Percentiles rank a stretch among this genome's conserved stretches.
Evolutionary conservation across 495 filamentous ascomycete genomes (phyloP).

Genomic region (Daldinia grandis): DNA sequence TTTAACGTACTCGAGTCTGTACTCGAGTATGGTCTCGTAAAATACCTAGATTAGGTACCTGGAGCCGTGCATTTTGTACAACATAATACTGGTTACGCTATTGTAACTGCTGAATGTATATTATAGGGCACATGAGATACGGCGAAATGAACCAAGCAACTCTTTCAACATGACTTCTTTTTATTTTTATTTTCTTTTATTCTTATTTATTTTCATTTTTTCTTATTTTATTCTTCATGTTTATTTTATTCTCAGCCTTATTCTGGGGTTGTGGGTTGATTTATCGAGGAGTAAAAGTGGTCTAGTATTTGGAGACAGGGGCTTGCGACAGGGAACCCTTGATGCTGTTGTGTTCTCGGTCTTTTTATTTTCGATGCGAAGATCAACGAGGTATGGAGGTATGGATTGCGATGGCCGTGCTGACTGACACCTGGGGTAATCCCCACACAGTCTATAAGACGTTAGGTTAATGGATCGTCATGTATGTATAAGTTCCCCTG

Average conservation of each 20-base stretch:
- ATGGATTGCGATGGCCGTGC: neutral
- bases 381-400: constrained; percentile 2
- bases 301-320: neutral
- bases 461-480: neutral
- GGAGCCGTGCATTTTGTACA: constrained; percentile 7
- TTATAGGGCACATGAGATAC: constrained; percentile 19
- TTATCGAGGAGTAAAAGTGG: neutral
- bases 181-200: neutral
- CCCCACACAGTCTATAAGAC: constrained; percentile 8
- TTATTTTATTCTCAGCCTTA: neutral
- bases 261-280: neutral
- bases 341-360: neutral
- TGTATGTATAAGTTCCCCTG: neutral
- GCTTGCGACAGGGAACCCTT: neutral
- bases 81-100: constrained; percentile 8
- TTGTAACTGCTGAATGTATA: constrained; percentile 6
- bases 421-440: constrained; percentile 3
- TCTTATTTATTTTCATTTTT: neutral
- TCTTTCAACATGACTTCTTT: constrained; percentile 2
- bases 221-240: neutral
- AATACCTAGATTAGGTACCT: neutral
- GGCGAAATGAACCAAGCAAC: constrained; percentile 22
- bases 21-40: neutral
- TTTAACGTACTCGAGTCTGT: neutral
- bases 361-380: constrained; percentile 1